A percentile compares a stretch with the other conserved stretches of the same genome.
Evolutionary conservation across 2,329 filamentous ascomycete species (phyloP).

Genomic region (Geoglossum cookeanum): DNA sequence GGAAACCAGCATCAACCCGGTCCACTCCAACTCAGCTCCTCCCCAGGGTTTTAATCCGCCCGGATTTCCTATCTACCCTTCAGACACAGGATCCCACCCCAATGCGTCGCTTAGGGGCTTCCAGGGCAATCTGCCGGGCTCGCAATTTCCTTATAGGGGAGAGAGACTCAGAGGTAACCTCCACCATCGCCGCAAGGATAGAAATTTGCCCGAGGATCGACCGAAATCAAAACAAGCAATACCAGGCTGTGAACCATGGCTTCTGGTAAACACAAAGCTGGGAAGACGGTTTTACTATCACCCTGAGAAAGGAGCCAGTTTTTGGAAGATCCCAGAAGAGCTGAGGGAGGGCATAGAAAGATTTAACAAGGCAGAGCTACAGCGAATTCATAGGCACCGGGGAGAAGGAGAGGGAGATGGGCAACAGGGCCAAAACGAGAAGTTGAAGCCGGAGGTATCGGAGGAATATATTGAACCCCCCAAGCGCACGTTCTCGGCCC

Average conservation of each 20-base stretch:
- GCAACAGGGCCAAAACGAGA: slow-evolving; percentile 12
- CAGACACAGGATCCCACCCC: background rate
- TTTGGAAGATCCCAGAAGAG: slow-evolving; percentile 85
- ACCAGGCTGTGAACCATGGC: slow-evolving; percentile 68
- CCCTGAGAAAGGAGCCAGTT: slow-evolving; percentile 64
- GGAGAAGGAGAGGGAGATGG: slow-evolving; percentile 6
- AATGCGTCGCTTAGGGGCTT: background rate
- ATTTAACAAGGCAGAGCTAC: slow-evolving; percentile 53
- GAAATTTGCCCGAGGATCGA: slow-evolving; percentile 34
- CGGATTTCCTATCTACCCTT: background rate
- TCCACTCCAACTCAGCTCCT: background rate
- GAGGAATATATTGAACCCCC: background rate
- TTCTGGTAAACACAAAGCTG: slow-evolving; percentile 82
- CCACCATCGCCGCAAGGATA: slow-evolving; percentile 37
- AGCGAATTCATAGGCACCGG: slow-evolving; percentile 33
- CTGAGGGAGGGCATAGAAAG: slow-evolving; percentile 47
- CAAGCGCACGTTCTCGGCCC: slow-evolving; percentile 2
- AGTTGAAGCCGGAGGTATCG: slow-evolving; percentile 8
- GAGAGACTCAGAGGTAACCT: slow-evolving; percentile 27
- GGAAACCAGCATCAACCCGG: background rate
- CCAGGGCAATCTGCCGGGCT: background rate
- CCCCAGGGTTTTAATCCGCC: background rate
- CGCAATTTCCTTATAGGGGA: background rate
- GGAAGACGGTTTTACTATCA: slow-evolving; percentile 85
- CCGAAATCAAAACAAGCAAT: slow-evolving; percentile 65